Evolutionary conservation across 257 asterid genomes (phyloP).

Genomic region (Perilla frutescens): DNA sequence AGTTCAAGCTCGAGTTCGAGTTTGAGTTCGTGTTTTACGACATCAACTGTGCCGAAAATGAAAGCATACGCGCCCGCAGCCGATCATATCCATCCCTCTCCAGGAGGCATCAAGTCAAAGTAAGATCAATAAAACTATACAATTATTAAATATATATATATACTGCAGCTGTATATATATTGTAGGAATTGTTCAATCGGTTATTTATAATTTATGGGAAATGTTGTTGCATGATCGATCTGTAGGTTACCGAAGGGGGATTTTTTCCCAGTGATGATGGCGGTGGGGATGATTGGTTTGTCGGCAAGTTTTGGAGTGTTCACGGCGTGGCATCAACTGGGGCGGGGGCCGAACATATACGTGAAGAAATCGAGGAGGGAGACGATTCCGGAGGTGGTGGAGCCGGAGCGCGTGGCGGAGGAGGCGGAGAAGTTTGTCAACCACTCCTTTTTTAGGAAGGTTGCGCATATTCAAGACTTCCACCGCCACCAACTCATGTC

Average conservation of each 20-base stretch:
- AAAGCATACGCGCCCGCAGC: constrained; percentile 34
- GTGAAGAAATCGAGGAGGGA: constrained; percentile 67
- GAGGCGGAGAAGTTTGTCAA: constrained; percentile 55
- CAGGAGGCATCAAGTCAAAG: constrained; percentile 37
- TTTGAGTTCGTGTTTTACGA: constrained; percentile 21
- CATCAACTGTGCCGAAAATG: constrained; percentile 37
- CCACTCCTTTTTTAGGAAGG: constrained; percentile 63
- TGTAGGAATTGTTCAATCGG: too few relatives aligned
- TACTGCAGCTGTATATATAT: too few relatives aligned
- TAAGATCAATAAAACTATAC: neutral
- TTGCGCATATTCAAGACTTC: constrained; percentile 57
- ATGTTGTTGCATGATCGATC: neutral
- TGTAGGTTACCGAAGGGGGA: constrained; percentile 56
- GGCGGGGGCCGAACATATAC: constrained; percentile 55
- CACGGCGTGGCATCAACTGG: constrained; percentile 59
- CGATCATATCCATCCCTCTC: constrained; percentile 11
- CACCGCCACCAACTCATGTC: constrained; percentile 32
- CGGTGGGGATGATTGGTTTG: constrained; percentile 60
- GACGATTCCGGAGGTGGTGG: constrained; percentile 67
- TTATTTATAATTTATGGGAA: neutral
- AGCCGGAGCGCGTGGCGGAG: constrained; percentile 65
- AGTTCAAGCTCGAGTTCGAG: neutral
- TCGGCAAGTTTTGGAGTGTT: constrained; percentile 51
- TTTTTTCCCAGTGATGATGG: constrained; percentile 53
- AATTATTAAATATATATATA: too few relatives aligned